Conservation (phyloP, 2,329 filamentous ascomycete species). For the Xylariaceae sp. region DNA sequence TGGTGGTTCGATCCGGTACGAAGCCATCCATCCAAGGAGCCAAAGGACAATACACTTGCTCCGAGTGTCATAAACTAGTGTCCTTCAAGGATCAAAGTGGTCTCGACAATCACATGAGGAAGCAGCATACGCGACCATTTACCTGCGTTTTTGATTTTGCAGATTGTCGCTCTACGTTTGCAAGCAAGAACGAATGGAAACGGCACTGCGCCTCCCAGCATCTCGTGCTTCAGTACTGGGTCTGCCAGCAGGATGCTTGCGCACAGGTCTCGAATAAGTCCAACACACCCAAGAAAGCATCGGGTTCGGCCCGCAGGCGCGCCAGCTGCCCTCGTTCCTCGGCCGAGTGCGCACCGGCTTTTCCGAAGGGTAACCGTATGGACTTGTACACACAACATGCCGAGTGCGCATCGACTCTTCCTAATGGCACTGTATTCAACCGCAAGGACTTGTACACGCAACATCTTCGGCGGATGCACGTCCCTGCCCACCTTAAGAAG, state of each 20-base stretch:
- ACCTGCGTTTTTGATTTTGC: constrained; percentile 80
- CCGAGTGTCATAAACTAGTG: constrained; percentile 44
- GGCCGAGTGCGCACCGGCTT: constrained; percentile 28
- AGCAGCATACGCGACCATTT: constrained; percentile 67
- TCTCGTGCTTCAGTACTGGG: constrained; percentile 74
- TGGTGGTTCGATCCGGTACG: constrained; percentile 16
- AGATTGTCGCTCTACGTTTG: constrained; percentile 75
- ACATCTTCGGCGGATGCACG: constrained; percentile 86
- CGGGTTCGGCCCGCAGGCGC: constrained; percentile 31
- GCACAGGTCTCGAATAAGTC: constrained; percentile 42
- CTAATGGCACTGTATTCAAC: constrained; percentile 75
- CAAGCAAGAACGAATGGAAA: constrained; percentile 94
- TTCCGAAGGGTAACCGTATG: constrained; percentile 77
- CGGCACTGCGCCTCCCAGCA: constrained; percentile 84
- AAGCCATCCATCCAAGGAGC: constrained; percentile 34
- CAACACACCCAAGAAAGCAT: constrained; percentile 27
- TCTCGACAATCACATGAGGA: constrained; percentile 57
- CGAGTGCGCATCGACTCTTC: constrained; percentile 39
- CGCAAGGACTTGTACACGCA: constrained; percentile 92
- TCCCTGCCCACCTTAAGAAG: constrained; percentile 52
- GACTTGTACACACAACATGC: constrained; percentile 86
- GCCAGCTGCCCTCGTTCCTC: constrained; percentile 22
- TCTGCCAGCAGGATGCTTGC: constrained; percentile 72
- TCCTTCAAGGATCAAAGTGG: constrained; percentile 53
- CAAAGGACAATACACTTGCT: constrained; percentile 42